Evolutionary conservation across 129 eudicot species (phyloP).

Genomic region (Tagetes erecta): DNA sequence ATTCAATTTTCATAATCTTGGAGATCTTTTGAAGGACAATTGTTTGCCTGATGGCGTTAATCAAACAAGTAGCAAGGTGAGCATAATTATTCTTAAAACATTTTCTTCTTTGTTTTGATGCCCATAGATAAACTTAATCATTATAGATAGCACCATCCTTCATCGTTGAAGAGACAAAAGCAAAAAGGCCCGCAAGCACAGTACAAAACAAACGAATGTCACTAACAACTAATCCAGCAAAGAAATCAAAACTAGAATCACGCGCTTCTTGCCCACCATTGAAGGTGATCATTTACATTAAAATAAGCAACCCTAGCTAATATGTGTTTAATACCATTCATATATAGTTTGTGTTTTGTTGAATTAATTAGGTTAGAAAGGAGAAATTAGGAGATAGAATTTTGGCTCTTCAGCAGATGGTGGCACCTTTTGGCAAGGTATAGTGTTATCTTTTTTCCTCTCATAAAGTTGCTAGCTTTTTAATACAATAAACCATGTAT

Average conservation of each 20-base stretch:
- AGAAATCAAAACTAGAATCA: slow-evolving; percentile 55
- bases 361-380: slow-evolving; percentile 69
- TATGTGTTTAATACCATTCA: not conserved
- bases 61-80: slow-evolving; percentile 51
- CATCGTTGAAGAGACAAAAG: slow-evolving; percentile 24
- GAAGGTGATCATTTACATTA: slow-evolving; percentile 45
- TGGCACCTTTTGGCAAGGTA: slow-evolving; percentile 96
- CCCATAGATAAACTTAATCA: not conserved
- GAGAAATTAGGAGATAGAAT: slow-evolving; percentile 93
- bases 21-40: slow-evolving; percentile 29
- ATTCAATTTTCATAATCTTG: slow-evolving; percentile 31
- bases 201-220: not conserved
- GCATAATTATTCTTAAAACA: slow-evolving; percentile 12
- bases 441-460: slow-evolving; percentile 15
- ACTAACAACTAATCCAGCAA: slow-evolving; percentile 39
- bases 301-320: slow-evolving; percentile 12
- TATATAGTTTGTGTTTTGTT: slow-evolving; percentile 16
- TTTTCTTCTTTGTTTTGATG: not conserved
- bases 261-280: slow-evolving; percentile 80
- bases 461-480: slow-evolving; percentile 29
- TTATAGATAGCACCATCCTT: slow-evolving; percentile 26
- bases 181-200: slow-evolving; percentile 46
- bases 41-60: slow-evolving; percentile 40
- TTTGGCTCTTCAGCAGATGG: slow-evolving; percentile 86
- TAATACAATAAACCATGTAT: not conserved